These are phyloP conservation scores for Zygosaccharomyces pseudobailii DNA, from an alignment of 1,139 yeast species.

Conservation along the genomic window DNA sequence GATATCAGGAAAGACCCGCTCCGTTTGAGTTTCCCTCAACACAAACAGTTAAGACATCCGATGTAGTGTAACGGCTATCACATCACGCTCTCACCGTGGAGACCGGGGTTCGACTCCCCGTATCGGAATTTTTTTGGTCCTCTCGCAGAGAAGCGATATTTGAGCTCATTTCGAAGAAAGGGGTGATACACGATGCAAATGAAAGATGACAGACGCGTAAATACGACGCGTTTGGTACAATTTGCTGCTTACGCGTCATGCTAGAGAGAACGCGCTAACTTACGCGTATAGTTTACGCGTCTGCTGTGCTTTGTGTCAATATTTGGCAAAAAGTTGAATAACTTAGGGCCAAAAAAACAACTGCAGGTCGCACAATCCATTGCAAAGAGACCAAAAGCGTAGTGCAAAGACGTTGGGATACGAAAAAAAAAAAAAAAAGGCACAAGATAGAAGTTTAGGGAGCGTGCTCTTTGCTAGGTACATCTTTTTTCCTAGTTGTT, in stretches of 20 bases:
- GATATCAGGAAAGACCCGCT: background rate
- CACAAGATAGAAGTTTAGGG: background rate
- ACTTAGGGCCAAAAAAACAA: background rate
- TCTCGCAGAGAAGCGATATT: background rate
- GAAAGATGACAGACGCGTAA: background rate
- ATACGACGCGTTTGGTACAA: background rate
- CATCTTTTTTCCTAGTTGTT: conserved; percentile 2
- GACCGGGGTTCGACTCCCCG: conserved; percentile 51
- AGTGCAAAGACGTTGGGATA: background rate
- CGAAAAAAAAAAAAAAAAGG: background rate
- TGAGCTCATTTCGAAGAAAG: background rate
- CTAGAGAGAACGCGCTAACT: background rate
- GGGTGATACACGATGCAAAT: background rate
- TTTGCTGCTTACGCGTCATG: background rate
- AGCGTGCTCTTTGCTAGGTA: background rate
- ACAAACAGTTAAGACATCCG: conserved; percentile 20
- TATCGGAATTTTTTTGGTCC: conserved; percentile 35
- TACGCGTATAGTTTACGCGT: conserved; percentile 2
- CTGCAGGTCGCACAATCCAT: background rate
- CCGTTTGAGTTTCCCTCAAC: background rate
- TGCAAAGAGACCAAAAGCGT: conserved; percentile 1
- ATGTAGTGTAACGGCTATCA: conserved; percentile 39
- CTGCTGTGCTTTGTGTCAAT: conserved; percentile 2
- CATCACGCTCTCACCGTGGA: conserved; percentile 39
- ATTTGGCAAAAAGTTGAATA: conserved; percentile 3